Base-by-base conservation (phyloP, 441 rosid species). In the Capsella rubella region DNA sequence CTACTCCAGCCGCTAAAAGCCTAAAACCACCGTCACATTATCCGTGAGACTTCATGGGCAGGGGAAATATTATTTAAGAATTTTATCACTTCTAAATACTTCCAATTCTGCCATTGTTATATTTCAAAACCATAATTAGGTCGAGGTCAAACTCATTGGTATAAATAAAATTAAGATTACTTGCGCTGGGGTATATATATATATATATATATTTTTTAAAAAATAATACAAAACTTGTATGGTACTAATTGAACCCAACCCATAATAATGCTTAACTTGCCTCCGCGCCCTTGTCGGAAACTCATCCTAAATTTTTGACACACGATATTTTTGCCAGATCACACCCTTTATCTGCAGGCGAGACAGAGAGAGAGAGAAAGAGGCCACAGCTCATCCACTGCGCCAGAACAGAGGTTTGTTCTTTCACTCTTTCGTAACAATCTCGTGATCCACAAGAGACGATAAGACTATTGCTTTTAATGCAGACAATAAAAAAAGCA, bases 241-340 rank as follows among this genome's bases (percentile, higher is more conserved):
- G 10, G 16, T n/a, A 9, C 15, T 6, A 55, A n/a, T 32, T 31
- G 40, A 31, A 31, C 0, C 42, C 7, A n/a, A 21, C 2, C 25
- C 25, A 21, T 21, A 21, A 21, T 56, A 56, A 56, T 56, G 61
- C 61, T 32, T 56, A 15, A 56, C 42, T 54, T 56, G 42, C 14
- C 21, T 56, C 14, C 42, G 13, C 7, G 27, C 4, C 8, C 7
- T 14, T 35, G 42, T 32, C 27, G 27, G 42, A 32, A 56, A 32
- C 61, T 4, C 40, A 32, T 56, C 61, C 61, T 8, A 1, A 56
- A 60, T 15, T 56, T 31, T 21, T 4, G 61, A 42, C 27, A 31
- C 61, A 31, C 61, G 61, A 28, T 46, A 29, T 15, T 45, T 29
- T 15, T 55, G 35, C 58, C 58, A 65, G 46, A 16, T 11, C 57